These are phyloP conservation scores for Pisolithus thermaeus DNA, from an alignment of 1,284 basidiomycete genomes.

Conservation along the genomic window DNA sequence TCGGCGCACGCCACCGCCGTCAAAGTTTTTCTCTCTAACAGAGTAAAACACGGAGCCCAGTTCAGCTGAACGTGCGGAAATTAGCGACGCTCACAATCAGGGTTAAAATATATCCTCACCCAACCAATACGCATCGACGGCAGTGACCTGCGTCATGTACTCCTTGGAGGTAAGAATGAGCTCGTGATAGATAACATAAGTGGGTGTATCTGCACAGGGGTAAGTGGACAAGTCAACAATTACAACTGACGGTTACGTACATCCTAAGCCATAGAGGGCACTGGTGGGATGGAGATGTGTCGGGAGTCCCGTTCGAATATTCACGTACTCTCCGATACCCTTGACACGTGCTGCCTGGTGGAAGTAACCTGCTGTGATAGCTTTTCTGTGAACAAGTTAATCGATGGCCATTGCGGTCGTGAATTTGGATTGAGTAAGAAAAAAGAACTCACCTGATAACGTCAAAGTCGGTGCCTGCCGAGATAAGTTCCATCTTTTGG, in stretches of 20 bases:
- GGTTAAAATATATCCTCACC: slow-evolving; percentile 37
- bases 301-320: slow-evolving; percentile 91
- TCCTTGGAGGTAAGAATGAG: slow-evolving; percentile 91
- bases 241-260: slow-evolving; percentile 40
- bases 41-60: slow-evolving; percentile 94
- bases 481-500: slow-evolving; percentile 90
- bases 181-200: slow-evolving; percentile 97
- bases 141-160: slow-evolving; percentile 96
- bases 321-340: slow-evolving; percentile 98
- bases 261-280: slow-evolving; percentile 93
- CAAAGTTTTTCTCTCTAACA: slow-evolving; percentile 93
- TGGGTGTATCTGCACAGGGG: slow-evolving; percentile 71
- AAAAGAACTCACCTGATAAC: slow-evolving; percentile 61
- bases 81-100: background rate
- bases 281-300: slow-evolving; percentile 95
- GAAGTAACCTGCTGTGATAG: slow-evolving; percentile 97
- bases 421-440: background rate
- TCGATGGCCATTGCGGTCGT: background rate
- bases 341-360: slow-evolving; percentile 98
- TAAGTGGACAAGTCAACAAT: background rate
- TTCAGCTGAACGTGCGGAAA: slow-evolving; percentile 54
- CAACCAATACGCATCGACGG: slow-evolving; percentile 94
- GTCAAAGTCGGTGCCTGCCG: slow-evolving; percentile 95
- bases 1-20: slow-evolving; percentile 68
- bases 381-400: slow-evolving; percentile 60